Percentiles rank a stretch among this genome's conserved stretches.
Evolutionary conservation across 1,284 basidiomycete species (phyloP).

Genomic region (Tilletia horrida): DNA sequence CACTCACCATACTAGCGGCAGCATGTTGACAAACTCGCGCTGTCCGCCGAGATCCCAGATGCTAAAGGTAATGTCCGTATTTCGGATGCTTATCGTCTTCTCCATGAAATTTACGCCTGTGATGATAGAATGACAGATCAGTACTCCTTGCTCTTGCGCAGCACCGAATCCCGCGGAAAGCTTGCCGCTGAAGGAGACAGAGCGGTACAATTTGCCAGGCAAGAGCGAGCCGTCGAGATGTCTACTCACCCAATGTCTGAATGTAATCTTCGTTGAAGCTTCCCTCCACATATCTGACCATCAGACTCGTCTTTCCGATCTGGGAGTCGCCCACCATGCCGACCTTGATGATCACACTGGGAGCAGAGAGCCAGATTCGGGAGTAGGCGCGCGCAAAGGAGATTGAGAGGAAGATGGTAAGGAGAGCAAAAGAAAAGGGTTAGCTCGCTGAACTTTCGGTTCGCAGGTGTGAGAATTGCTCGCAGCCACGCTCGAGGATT

Average conservation of each 20-base stretch:
- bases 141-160: not conserved
- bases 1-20: constrained; percentile 73
- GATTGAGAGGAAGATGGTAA: not conserved
- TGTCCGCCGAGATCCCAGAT: constrained; percentile 99
- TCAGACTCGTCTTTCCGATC: constrained; percentile 95
- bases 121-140: not conserved
- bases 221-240: constrained; percentile 6
- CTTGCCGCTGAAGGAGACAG: no score
- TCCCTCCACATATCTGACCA: constrained; percentile 70
- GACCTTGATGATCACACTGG: constrained; percentile 82
- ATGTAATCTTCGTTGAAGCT: constrained; percentile 82
- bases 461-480: no score
- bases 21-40: constrained; percentile 97
- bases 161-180: not conserved
- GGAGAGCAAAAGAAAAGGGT: not conserved
- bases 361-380: not conserved
- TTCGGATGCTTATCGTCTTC: constrained; percentile 92
- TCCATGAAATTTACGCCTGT: constrained; percentile 90
- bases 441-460: no score
- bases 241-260: constrained; percentile 70
- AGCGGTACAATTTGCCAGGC: not conserved
- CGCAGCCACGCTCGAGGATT: no score
- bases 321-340: constrained; percentile 99
- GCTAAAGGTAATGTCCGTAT: constrained; percentile 97
- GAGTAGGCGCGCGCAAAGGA: constrained; percentile 3